A percentile compares a stretch with the other conserved stretches of the same genome.
Evolutionary conservation across 768 basidiomycete genomes (phyloP).

Genomic region (Leccinum subgranulosum): DNA sequence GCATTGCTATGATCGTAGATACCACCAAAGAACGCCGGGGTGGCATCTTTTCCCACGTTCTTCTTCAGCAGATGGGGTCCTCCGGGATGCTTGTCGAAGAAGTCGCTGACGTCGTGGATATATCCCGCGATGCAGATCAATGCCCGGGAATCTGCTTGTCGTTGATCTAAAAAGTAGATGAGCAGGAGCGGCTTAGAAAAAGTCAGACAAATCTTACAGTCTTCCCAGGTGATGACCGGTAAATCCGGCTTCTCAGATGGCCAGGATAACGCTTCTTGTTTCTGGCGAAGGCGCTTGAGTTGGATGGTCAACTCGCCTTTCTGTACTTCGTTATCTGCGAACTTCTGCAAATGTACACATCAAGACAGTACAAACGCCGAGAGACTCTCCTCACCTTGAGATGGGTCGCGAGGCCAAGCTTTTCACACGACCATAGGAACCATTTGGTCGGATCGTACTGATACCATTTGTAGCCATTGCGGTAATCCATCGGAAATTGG

Average conservation of each 20-base stretch:
- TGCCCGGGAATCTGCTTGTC: slow-evolving; percentile 71
- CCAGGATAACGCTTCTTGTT: slow-evolving; percentile 75
- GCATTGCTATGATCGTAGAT: slow-evolving; percentile 82
- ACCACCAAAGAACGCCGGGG: slow-evolving; percentile 88
- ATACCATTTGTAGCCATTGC: slow-evolving; percentile 84
- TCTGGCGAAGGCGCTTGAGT: slow-evolving; percentile 74
- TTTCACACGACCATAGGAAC: slow-evolving; percentile 54
- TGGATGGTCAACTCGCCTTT: slow-evolving; percentile 92
- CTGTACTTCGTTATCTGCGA: slow-evolving; percentile 58
- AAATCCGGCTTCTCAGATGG: slow-evolving; percentile 69
- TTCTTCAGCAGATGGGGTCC: slow-evolving; percentile 76
- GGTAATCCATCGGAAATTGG: slow-evolving; percentile 91
- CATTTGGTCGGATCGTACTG: slow-evolving; percentile 92
- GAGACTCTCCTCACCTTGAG: slow-evolving; percentile 37
- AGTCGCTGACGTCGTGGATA: slow-evolving; percentile 80
- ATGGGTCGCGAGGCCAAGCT: slow-evolving; percentile 48
- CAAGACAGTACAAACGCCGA: neutral
- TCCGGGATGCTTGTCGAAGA: slow-evolving; percentile 87
- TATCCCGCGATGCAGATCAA: slow-evolving; percentile 85
- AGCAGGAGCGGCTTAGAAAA: slow-evolving; percentile 2
- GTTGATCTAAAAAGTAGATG: slow-evolving; percentile 50
- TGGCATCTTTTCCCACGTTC: slow-evolving; percentile 85
- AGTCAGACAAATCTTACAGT: slow-evolving; percentile 44
- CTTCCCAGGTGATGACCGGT: slow-evolving; percentile 84
- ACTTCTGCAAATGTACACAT: slow-evolving; percentile 30